Evolutionary conservation across 139 green algal genomes (phyloP), one percentile per base, ranked within the genome.

Genomic region (Chlorella sp.): DNA sequence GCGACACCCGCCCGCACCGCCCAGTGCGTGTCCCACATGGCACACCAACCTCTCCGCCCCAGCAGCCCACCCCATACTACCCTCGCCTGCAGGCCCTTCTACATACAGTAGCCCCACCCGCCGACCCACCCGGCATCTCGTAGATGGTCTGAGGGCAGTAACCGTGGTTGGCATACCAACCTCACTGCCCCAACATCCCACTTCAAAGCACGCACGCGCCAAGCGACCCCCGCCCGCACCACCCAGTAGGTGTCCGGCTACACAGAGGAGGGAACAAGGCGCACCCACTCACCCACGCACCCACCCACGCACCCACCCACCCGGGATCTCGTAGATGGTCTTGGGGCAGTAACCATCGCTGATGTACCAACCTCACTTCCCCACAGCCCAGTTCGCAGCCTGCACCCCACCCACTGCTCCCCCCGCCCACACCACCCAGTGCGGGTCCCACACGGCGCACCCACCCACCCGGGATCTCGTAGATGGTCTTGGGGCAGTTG

Each of bases 301-400:
- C 42, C 79, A 16, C 26, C 19, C 39, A 21, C 40, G 39, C 18
- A 2, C 84, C 53, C 26, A 9, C 85, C 53, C 83, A 91, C 96
- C 96, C 61, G 93, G 94, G 90, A 99, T 99, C 93, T 99, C 98
- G 84, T 96, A 99, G 91, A 99, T 99, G 92, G 93, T 97, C 90
- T 96, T 96, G 73, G 98, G 98, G 91, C 97, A 98, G 92, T 99
- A 94, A 16, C 94, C 90, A 93, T 99, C 97, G 39, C 81, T 86
- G 93, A 99, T 99, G 95, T 98, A 99, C n/a, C n/a, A n/a, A n/a
- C n/a, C n/a, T n/a, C n/a, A n/a, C n/a, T n/a, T n/a, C n/a, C n/a
- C n/a, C n/a, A n/a, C n/a, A n/a, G n/a, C n/a, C n/a, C n/a, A n/a
- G n/a, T n/a, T n/a, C n/a, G n/a, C n/a, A n/a, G n/a, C n/a, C n/a